Conservation (phyloP, 2,329 filamentous ascomycete genomes). For the Chaetomiaceae sp. region DNA sequence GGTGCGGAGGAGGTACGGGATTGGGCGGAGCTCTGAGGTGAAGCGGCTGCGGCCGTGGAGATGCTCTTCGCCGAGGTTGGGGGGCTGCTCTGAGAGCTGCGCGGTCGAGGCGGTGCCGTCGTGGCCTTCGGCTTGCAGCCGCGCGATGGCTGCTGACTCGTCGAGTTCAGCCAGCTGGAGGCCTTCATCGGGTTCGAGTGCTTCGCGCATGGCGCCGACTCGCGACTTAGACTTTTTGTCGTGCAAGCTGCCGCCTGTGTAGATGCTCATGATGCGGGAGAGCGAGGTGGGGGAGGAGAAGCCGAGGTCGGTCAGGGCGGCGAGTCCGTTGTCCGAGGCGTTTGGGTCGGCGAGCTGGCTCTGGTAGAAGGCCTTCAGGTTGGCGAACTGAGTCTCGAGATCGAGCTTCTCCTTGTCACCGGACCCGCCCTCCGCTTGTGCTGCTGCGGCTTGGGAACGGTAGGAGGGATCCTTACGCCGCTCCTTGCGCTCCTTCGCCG, state of each 20-base stretch:
- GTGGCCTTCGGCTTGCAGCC: constrained; percentile 58
- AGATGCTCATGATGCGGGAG: constrained; percentile 86
- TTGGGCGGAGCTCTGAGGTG: constrained; percentile 69
- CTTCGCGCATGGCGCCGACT: constrained; percentile 75
- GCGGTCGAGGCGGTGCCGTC: constrained; percentile 52
- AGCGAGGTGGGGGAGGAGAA: constrained; percentile 75
- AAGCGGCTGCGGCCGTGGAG: constrained; percentile 52
- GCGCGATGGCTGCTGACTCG: constrained; percentile 57
- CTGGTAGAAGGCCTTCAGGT: constrained; percentile 76
- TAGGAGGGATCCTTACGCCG: constrained; percentile 42
- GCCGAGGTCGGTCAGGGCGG: constrained; percentile 47
- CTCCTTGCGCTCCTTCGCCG: constrained; percentile 48
- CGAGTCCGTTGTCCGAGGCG: constrained; percentile 45
- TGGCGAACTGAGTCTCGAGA: constrained; percentile 66
- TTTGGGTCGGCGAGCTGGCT: constrained; percentile 65
- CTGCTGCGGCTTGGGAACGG: constrained; percentile 20
- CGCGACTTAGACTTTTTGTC: constrained; percentile 64
- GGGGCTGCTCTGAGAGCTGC: constrained; percentile 45
- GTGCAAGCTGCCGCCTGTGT: constrained; percentile 61
- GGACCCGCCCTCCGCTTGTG: constrained; percentile 10
- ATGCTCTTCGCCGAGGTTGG: constrained; percentile 40
- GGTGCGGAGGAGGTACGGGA: constrained; percentile 78
- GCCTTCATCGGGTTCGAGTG: constrained; percentile 65
- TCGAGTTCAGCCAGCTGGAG: constrained; percentile 59
- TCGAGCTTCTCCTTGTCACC: constrained; percentile 47